Percentiles rank a stretch among this genome's conserved stretches.
These are phyloP conservation scores for Ophiostoma triangulosporum DNA, from an alignment of 2,329 filamentous ascomycete species.

Conservation along the genomic window DNA sequence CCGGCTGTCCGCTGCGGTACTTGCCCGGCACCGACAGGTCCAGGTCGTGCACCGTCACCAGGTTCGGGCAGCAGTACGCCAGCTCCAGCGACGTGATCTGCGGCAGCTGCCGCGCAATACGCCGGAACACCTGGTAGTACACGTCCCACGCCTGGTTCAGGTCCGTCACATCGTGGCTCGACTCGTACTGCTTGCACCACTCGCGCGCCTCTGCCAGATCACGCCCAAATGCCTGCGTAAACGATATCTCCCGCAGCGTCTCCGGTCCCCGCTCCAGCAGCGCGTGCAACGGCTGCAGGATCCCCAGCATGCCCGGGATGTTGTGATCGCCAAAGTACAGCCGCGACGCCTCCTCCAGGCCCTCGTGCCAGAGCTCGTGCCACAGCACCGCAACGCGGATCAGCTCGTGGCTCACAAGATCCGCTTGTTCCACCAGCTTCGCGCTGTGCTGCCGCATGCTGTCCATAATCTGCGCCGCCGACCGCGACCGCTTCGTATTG, in stretches of 20 bases:
- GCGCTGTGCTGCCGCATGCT: slow-evolving; percentile 94
- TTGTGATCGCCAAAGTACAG: slow-evolving; percentile 97
- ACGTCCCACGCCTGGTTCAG: slow-evolving; percentile 98
- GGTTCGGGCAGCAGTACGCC: slow-evolving; percentile 90
- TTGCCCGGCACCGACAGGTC: slow-evolving; percentile 94
- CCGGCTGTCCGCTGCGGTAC: slow-evolving; percentile 63
- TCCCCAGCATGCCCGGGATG: slow-evolving; percentile 92
- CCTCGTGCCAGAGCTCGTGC: slow-evolving; percentile 99
- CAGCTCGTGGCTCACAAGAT: slow-evolving; percentile 87
- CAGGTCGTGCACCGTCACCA: slow-evolving; percentile 72
- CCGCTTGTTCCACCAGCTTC: slow-evolving; percentile 84
- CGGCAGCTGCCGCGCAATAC: slow-evolving; percentile 84
- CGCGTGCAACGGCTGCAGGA: slow-evolving; percentile 79
- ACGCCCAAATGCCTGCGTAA: slow-evolving; percentile 91
- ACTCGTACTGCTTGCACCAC: slow-evolving; percentile 87
- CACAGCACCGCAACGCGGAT: slow-evolving; percentile 94
- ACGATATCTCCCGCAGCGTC: slow-evolving; percentile 90
- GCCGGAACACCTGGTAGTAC: slow-evolving; percentile 96
- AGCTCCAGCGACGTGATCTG: slow-evolving; percentile 88
- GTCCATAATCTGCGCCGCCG: slow-evolving; percentile 90
- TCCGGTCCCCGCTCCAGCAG: slow-evolving; percentile 83
- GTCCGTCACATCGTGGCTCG: slow-evolving; percentile 81
- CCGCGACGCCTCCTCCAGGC: slow-evolving; percentile 86
- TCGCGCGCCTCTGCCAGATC: slow-evolving; percentile 90
- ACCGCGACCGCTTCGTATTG: slow-evolving; percentile 68